Percentiles rank a stretch among this genome's conserved stretches.
Conservation (phyloP, 2,329 filamentous ascomycete genomes). For the Aspergillus novoparasiticus region DNA sequence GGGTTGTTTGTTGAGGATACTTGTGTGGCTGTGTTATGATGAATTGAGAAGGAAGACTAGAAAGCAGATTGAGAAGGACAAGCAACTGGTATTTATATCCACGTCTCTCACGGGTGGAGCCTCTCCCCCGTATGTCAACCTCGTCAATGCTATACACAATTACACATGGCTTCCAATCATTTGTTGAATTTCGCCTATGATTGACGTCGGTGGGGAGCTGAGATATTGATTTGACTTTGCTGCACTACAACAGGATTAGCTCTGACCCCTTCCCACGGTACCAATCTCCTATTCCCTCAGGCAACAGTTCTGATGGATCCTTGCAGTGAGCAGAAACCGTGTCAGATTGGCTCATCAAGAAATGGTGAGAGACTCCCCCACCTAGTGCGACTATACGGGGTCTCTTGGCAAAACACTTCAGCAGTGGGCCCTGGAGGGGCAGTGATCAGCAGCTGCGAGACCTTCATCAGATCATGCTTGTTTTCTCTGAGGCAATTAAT, state of each 20-base stretch:
- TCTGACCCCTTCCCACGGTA: background rate
- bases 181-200: slow-evolving; percentile 4
- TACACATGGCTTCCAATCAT: slow-evolving; percentile 14
- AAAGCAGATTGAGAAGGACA: background rate
- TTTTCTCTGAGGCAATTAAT: slow-evolving; percentile 2
- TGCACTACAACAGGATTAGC: background rate
- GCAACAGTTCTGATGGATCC: slow-evolving; percentile 7
- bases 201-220: slow-evolving; percentile 3
- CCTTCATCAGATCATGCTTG: background rate
- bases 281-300: background rate
- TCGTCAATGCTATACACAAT: background rate
- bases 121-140: background rate
- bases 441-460: background rate
- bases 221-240: background rate
- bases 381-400: slow-evolving; percentile 9
- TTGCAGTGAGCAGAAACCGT: background rate
- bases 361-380: slow-evolving; percentile 11
- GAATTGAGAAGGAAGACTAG: background rate
- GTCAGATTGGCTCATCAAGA: slow-evolving; percentile 1
- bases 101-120: background rate
- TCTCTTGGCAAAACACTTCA: slow-evolving; percentile 18
- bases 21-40: background rate
- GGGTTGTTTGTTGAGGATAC: background rate
- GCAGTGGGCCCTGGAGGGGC: slow-evolving; percentile 14
- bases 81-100: slow-evolving; percentile 8